phyloP scores from a whole-genome alignment of 164 flowering plant species.

The Saururus chinensis region DNA sequence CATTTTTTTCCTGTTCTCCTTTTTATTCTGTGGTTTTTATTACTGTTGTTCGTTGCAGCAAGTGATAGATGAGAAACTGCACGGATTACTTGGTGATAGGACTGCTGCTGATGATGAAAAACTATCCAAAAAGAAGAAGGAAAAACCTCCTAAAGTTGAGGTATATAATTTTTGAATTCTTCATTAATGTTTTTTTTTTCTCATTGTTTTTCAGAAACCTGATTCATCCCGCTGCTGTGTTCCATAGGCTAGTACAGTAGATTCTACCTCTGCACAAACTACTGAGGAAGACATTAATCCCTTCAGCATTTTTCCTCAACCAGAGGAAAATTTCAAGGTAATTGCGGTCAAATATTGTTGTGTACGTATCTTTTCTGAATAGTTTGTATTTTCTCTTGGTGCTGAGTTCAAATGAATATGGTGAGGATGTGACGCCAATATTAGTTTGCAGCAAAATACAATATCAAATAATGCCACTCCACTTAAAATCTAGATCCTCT shows the following conservation, averaged over 20 bases:
- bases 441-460: too few relatives aligned
- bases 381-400: too few relatives aligned
- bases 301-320: constrained; percentile 64
- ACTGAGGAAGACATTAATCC: constrained; percentile 91
- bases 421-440: too few relatives aligned
- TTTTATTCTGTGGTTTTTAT: neutral
- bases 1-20: too few relatives aligned
- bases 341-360: neutral
- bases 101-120: constrained; percentile 91
- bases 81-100: constrained; percentile 75
- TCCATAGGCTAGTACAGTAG: constrained; percentile 11
- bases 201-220: neutral
- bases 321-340: constrained; percentile 82
- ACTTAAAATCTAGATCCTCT: constrained; percentile 66
- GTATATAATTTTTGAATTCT: constrained; percentile 13
- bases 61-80: constrained; percentile 55
- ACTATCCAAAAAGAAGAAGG: constrained; percentile 72
- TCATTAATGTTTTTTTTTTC: neutral
- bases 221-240: neutral
- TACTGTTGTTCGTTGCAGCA: constrained; percentile 30
- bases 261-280: constrained; percentile 27
- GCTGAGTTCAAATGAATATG: constrained; percentile 14
- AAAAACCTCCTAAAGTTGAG: constrained; percentile 71
- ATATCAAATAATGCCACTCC: constrained; percentile 25
- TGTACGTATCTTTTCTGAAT: constrained; percentile 19